Evolutionary conservation across 2,329 filamentous ascomycete genomes (phyloP), one percentile per base, ranked within the genome.

Genomic region (Tricladium varicosporioides): DNA sequence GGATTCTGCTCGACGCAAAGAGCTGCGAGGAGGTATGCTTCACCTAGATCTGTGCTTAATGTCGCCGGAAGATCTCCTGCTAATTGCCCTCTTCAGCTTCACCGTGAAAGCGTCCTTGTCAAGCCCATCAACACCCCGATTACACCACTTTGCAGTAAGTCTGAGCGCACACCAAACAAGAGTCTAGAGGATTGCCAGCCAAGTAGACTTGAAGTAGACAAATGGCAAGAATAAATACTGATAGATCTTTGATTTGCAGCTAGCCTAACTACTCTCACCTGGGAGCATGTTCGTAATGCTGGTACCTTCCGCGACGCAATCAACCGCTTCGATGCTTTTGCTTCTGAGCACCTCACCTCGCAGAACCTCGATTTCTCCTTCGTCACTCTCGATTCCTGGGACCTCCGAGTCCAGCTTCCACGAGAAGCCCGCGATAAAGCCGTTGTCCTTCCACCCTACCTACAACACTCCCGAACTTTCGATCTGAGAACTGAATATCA

Each of bases 91-190:
- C 32, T 63, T 61, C 73, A 99, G 94, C 81, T 97, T 67, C 89
- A 95, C 75, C 91, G 92, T 67, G 92, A 97, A 76, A 96, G 90
- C 71, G 91, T 97, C 53, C 89, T 99, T 45, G 94, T 99, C 69
- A 97, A 97, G 78, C 94, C 94, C 4, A 88, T 97, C 78, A 99
- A 97, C 78, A 99, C 94, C 47, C 94, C 94, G 55, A 99, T 99
- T 72, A 99, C 94, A 65, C 94, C 94, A 60, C 83, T 99, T 53
- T 99, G 94, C 85, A 99, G 92, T 97, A 88, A 87, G 92, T 89
- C 62, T 68, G 66, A 65, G 43, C 19, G 4, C 11, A 45, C 31
- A 48, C 15, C 18, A 22, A 46, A 10, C 58, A 59, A 56, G 60
- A 56, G 61, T 63, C 60, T 51, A 51, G 42, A 51, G 42, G 14